These are phyloP conservation scores for Ogataea hybrid DNA, from an alignment of 1,139 yeast species.

Conservation along the genomic window DNA sequence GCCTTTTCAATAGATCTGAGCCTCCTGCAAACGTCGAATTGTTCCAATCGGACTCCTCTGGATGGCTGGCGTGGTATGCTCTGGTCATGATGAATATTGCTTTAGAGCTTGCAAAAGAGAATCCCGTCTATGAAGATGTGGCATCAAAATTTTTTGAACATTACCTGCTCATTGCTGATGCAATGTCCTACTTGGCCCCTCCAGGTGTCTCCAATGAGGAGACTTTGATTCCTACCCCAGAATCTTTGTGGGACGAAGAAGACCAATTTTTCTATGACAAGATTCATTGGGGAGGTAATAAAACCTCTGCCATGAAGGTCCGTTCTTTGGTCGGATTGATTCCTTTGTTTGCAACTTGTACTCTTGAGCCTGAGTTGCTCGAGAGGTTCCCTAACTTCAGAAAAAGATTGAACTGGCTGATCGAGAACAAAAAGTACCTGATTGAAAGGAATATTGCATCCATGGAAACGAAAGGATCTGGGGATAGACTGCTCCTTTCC, in stretches of 20 bases:
- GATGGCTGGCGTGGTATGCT: slow-evolving; percentile 97
- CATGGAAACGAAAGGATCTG: slow-evolving; percentile 81
- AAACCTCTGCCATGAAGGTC: slow-evolving; percentile 76
- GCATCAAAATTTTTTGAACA: slow-evolving; percentile 97
- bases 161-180: slow-evolving; percentile 89
- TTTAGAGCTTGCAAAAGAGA: slow-evolving; percentile 80
- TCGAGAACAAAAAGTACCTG: slow-evolving; percentile 65
- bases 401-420: slow-evolving; percentile 84
- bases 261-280: slow-evolving; percentile 93
- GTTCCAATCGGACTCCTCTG: slow-evolving; percentile 96
- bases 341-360: slow-evolving; percentile 88
- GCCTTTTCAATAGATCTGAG: slow-evolving; percentile 91
- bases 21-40: slow-evolving; percentile 93
- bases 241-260: slow-evolving; percentile 85
- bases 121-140: slow-evolving; percentile 89
- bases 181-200: slow-evolving; percentile 68
- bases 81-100: slow-evolving; percentile 94
- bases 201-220: slow-evolving; percentile 40
- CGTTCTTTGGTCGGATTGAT: slow-evolving; percentile 90
- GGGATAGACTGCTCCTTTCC: slow-evolving; percentile 79
- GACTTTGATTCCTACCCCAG: slow-evolving; percentile 44
- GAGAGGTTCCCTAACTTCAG: slow-evolving; percentile 82
- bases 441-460: slow-evolving; percentile 91
- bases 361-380: slow-evolving; percentile 83
- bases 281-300: slow-evolving; percentile 76